These are phyloP conservation scores for Pyrenula massariospora DNA, from an alignment of 495 filamentous ascomycete genomes.

Conservation along the genomic window DNA sequence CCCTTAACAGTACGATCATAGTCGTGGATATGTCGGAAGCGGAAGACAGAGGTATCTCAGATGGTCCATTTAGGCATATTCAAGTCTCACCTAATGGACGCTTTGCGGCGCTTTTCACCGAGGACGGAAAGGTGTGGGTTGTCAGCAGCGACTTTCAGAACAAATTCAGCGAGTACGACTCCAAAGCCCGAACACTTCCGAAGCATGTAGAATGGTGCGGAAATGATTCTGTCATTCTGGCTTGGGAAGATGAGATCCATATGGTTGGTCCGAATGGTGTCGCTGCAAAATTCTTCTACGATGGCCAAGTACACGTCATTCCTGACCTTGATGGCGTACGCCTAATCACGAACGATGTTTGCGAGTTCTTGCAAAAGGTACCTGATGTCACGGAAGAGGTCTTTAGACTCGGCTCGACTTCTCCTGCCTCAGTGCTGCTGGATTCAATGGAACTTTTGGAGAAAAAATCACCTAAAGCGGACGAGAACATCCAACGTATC, in stretches of 20 bases:
- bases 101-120: conserved; percentile 76
- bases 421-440: conserved; percentile 77
- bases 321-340: conserved; percentile 83
- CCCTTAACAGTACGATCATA: conserved; percentile 74
- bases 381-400: conserved; percentile 82
- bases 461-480: conserved; percentile 88
- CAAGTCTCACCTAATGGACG: conserved; percentile 82
- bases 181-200: conserved; percentile 70
- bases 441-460: conserved; percentile 89
- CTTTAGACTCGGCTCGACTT: conserved; percentile 75
- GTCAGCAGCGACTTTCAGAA: conserved; percentile 90
- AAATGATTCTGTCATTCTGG: conserved; percentile 84
- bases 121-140: conserved; percentile 79
- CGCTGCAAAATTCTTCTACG: conserved; percentile 76
- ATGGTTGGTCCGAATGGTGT: conserved; percentile 77
- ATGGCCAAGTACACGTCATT: conserved; percentile 79
- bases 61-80: conserved; percentile 85
- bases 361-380: conserved; percentile 91
- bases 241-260: conserved; percentile 98
- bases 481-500: conserved; percentile 94
- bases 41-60: conserved; percentile 79
- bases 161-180: conserved; percentile 84
- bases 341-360: conserved; percentile 79
- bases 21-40: conserved; percentile 79
- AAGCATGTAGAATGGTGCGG: conserved; percentile 93